phyloP scores from a whole-genome alignment of 192 early-diverging fungal species.

The Linnemannia elongata region DNA sequence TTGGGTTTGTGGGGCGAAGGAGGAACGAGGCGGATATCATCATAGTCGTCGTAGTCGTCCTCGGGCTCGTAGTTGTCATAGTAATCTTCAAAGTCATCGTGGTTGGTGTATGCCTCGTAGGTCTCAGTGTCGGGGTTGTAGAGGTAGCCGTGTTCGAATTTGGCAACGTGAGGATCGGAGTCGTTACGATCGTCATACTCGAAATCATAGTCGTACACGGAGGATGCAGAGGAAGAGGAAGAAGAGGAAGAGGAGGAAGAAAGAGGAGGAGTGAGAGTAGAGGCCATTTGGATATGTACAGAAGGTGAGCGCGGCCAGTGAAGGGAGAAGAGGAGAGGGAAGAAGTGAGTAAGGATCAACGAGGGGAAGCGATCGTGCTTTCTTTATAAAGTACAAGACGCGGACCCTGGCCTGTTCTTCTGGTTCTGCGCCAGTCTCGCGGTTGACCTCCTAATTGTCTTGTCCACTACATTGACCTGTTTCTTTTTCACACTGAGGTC shows the following conservation, averaged over 20 bases:
- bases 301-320: too few relatives aligned
- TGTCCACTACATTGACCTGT: background rate
- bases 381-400: background rate
- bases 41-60: background rate
- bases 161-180: background rate
- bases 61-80: background rate
- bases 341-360: background rate
- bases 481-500: background rate
- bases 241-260: background rate
- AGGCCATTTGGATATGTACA: background rate
- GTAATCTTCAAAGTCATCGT: background rate
- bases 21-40: slow-evolving; percentile 12
- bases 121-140: background rate
- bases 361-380: background rate
- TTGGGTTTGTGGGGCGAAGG: background rate
- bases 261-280: background rate
- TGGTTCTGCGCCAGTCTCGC: background rate
- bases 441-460: background rate
- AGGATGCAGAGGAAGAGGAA: background rate
- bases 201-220: background rate
- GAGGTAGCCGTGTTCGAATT: background rate
- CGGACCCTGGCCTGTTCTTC: background rate
- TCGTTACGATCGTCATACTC: background rate
- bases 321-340: background rate
- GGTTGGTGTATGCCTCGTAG: background rate